Conservation (phyloP, 805 yeast species). For the Saccharomycopsis sp. region DNA sequence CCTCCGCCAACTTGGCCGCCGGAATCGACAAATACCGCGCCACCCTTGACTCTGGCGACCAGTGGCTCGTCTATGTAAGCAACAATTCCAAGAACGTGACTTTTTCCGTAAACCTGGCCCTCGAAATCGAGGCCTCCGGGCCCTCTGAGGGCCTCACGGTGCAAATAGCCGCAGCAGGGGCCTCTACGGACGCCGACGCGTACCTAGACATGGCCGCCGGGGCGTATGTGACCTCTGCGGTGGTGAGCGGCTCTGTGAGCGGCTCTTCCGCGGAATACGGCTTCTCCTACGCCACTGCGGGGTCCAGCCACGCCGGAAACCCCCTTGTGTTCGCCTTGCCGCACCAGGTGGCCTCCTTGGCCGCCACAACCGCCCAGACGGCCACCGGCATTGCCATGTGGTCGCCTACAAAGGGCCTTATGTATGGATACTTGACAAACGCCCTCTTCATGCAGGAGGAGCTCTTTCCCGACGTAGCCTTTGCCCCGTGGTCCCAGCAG, state of each 20-base stretch:
- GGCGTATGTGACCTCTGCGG: constrained; percentile 44
- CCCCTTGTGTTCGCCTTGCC: constrained; percentile 58
- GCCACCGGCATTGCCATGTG: constrained; percentile 35
- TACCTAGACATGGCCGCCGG: constrained; percentile 60
- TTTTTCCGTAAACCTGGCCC: constrained; percentile 30
- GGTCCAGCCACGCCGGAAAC: constrained; percentile 38
- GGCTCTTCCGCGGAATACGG: constrained; percentile 36
- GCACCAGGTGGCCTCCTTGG: constrained; percentile 50
- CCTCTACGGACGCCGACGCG: constrained; percentile 34
- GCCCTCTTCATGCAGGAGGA: constrained; percentile 35
- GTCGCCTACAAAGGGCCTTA: constrained; percentile 45
- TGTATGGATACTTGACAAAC: constrained; percentile 40
- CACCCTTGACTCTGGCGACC: constrained; percentile 45
- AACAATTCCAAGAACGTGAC: constrained; percentile 24
- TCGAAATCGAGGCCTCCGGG: constrained; percentile 37
- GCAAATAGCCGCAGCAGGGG: constrained; percentile 41
- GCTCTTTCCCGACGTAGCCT: constrained; percentile 39
- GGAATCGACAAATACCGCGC: constrained; percentile 48
- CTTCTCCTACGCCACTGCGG: constrained; percentile 38
- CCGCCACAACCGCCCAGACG: constrained; percentile 26
- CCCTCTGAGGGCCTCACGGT: constrained; percentile 44
- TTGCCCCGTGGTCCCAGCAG: constrained; percentile 34
- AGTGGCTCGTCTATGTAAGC: constrained; percentile 64
- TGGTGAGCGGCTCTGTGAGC: constrained; percentile 35
- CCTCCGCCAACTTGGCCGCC: constrained; percentile 30